Evolutionary conservation across 805 yeast genomes (phyloP).

Genomic region (Metschnikowia vanudenii): DNA sequence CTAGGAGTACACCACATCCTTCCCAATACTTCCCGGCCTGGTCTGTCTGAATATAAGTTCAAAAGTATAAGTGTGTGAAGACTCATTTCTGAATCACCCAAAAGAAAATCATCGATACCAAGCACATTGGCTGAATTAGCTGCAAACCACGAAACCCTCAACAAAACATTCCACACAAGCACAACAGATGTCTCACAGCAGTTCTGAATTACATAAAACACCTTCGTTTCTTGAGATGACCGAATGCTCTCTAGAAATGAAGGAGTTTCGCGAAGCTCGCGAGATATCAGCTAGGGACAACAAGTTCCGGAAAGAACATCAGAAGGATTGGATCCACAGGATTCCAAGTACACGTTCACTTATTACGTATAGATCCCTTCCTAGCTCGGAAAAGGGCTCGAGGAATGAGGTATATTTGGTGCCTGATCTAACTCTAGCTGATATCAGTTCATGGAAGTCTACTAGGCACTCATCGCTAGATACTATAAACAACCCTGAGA

Average conservation of each 20-base stretch:
- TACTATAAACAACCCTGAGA: neutral
- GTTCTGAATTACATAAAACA: neutral
- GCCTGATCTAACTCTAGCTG: constrained; percentile 8
- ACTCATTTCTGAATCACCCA: too few relatives aligned
- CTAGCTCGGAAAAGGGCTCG: neutral
- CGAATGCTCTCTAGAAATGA: constrained; percentile 3
- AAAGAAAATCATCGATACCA: too few relatives aligned
- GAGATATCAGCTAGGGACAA: constrained; percentile 4
- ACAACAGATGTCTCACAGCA: neutral
- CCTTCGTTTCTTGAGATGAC: neutral
- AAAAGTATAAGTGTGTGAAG: too few relatives aligned
- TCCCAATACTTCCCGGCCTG: too few relatives aligned
- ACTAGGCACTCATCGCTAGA: constrained; percentile 10
- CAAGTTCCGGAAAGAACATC: constrained; percentile 8
- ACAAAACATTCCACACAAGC: neutral
- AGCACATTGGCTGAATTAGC: neutral
- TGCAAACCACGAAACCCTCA: neutral
- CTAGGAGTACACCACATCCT: too few relatives aligned
- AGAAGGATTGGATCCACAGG: constrained; percentile 15
- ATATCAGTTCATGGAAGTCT: neutral
- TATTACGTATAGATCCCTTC: constrained; percentile 6
- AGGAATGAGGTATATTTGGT: constrained; percentile 2
- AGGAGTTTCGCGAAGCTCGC: constrained; percentile 7
- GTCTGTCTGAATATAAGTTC: too few relatives aligned
- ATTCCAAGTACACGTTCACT: constrained; percentile 22